Conservation (phyloP, 441 rosid species). For the Brassica hybrid region DNA sequence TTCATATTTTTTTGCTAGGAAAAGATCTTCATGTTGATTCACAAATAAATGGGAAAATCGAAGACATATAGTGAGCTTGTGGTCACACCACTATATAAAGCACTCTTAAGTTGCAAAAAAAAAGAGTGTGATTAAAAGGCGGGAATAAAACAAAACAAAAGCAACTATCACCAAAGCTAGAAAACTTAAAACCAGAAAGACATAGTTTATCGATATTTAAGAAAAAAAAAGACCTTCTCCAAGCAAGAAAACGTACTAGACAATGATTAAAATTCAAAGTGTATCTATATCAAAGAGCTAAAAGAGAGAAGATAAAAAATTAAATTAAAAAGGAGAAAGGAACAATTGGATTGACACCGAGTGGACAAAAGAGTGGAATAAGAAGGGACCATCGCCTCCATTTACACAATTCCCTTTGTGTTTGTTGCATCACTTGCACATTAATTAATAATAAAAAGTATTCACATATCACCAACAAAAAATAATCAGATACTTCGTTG, state of each 20-base stretch:
- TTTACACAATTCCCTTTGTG: constrained; percentile 26
- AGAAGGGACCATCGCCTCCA: constrained; percentile 49
- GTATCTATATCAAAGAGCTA: constrained; percentile 9
- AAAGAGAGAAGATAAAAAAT: constrained; percentile 8
- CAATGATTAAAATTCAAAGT: not conserved
- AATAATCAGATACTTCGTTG: not conserved
- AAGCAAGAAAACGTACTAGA: not conserved
- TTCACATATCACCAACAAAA: constrained; percentile 3
- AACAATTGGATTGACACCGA: constrained; percentile 50
- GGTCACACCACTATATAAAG: constrained; percentile 46
- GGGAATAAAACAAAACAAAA: constrained; percentile 42
- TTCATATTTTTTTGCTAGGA: not conserved
- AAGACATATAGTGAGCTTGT: constrained; percentile 42
- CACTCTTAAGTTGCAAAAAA: constrained; percentile 41
- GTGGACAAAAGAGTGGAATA: constrained; percentile 42
- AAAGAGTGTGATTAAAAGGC: constrained; percentile 40
- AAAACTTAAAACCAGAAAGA: constrained; percentile 14
- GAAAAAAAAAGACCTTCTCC: constrained; percentile 4
- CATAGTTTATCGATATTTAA: constrained; percentile 10
- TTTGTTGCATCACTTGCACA: constrained; percentile 18
- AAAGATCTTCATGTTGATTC: constrained; percentile 1
- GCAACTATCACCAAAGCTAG: constrained; percentile 36
- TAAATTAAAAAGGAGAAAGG: constrained; percentile 43
- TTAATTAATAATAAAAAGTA: not conserved
- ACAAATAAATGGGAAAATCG: constrained; percentile 26